Evolutionary conservation across 192 early-diverging fungal species (phyloP).

Genomic region (Radiomyces spectabilis): DNA sequence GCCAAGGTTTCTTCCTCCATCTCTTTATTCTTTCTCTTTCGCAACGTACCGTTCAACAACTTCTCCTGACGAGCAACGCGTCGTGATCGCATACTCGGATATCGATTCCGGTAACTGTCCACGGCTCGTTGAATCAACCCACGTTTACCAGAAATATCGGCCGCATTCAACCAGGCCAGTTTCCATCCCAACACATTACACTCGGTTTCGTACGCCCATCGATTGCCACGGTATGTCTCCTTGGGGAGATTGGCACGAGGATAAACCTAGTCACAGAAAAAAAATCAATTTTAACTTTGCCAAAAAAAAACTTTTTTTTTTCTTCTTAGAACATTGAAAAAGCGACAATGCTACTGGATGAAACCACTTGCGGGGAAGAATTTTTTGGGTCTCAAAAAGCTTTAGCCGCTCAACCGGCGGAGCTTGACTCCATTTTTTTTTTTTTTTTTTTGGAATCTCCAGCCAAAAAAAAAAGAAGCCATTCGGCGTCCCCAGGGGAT

Average conservation of each 20-base stretch:
- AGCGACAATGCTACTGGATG: too few relatives aligned
- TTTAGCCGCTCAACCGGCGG: too few relatives aligned
- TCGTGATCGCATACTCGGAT: slow-evolving; percentile 63
- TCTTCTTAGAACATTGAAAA: slow-evolving; percentile 1
- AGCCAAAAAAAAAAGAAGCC: too few relatives aligned
- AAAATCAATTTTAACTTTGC: slow-evolving; percentile 1
- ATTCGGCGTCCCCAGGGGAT: too few relatives aligned
- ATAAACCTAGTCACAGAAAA: slow-evolving; percentile 39
- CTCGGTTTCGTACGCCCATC: slow-evolving; percentile 79
- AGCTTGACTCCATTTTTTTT: too few relatives aligned
- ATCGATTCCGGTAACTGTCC: slow-evolving; percentile 67
- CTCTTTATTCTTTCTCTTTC: slow-evolving; percentile 32
- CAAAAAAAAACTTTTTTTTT: slow-evolving; percentile 1
- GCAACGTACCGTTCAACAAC: slow-evolving; percentile 43
- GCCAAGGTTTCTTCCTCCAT: slow-evolving; percentile 12
- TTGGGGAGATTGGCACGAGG: slow-evolving; percentile 64
- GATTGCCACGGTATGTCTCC: slow-evolving; percentile 65
- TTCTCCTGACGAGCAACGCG: slow-evolving; percentile 72
- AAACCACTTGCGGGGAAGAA: too few relatives aligned
- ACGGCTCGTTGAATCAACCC: slow-evolving; percentile 84
- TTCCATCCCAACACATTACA: slow-evolving; percentile 86
- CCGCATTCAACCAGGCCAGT: slow-evolving; percentile 68
- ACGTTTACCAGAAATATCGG: slow-evolving; percentile 53
- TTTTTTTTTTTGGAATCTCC: too few relatives aligned
- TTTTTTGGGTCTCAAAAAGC: too few relatives aligned